These are phyloP conservation scores for Mycena belliarum DNA, from an alignment of 768 basidiomycete species.

Conservation along the genomic window DNA sequence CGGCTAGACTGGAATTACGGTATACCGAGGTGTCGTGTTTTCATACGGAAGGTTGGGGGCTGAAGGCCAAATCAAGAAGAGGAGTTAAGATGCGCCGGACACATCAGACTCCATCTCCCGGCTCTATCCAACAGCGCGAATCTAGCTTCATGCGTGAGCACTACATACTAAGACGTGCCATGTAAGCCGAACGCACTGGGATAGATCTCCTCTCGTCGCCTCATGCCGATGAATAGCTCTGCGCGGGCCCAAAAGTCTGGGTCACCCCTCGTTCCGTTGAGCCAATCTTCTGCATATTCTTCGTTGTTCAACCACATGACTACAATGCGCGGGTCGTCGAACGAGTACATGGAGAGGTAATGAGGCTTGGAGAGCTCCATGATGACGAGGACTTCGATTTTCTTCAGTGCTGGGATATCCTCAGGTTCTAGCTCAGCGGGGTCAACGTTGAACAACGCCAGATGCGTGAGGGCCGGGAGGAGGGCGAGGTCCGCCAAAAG, in stretches of 20 bases:
- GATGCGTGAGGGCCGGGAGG: background rate
- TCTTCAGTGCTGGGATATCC: no score
- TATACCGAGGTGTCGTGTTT: no score
- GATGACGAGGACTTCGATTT: background rate
- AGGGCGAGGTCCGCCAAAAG: background rate
- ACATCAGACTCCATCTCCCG: background rate
- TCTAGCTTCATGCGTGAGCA: background rate
- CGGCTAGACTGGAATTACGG: no score
- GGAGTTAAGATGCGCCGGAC: background rate
- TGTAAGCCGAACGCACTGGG: background rate
- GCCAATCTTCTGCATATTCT: background rate
- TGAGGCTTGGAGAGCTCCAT: background rate
- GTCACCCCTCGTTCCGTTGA: background rate
- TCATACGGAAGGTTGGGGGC: no score
- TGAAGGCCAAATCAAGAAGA: no score
- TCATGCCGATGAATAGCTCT: background rate
- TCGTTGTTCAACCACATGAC: background rate
- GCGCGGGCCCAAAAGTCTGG: background rate
- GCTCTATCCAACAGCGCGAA: constrained; percentile 6
- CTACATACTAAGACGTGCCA: background rate
- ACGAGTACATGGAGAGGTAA: background rate
- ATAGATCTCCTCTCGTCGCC: background rate
- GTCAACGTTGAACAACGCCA: background rate
- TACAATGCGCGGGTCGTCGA: background rate
- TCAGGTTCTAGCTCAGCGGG: no score